Base-by-base conservation (phyloP, 768 basidiomycete species). In the Tremella yokohamensis region DNA sequence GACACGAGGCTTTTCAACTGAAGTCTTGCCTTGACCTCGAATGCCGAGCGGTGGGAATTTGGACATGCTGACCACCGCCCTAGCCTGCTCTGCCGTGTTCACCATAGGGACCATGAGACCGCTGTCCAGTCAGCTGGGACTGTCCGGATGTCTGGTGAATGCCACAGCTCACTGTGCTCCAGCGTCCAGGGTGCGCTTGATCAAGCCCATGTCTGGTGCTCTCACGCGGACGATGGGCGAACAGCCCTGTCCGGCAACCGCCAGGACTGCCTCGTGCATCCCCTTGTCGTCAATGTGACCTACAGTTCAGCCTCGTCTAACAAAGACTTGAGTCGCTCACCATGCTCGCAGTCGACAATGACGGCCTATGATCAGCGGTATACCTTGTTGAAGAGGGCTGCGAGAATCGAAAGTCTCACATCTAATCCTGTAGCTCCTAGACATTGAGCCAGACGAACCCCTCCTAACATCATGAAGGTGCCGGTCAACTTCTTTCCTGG, bases 191-290 rank as follows among this genome's bases (percentile, higher is more conserved):
- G 66, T 63, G 44, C 70, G 45, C 54, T 72, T 72, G 56, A 72
- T 53, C 37, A 72, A 44, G 37, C 44, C 61, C 6, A 24, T 25
- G 16, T 67, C 65, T 3, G 65, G 61, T n/a, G 60, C 68, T 3
- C 61, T 57, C n/a, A 69, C 60, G 12, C 70, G 55, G 25, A 72
- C 55, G 48, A 72, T 69, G 8, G 70, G 65, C n/a, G 47, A 54
- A 49, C 61, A 63, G 11, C 62, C 61, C 19, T 49, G 47, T 18
- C 48, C 55, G 13, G 50, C 57, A 45, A 72, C 62, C 15, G 63
- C 67, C 11, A 60, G 49, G n/a, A 72, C 64, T 29, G 56, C 49
- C 20, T 25, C 22, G 62, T 72, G 70, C 70, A 72, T 72, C 47
- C 63, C 57, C 0, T 47, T 57, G 49, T 72, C 70, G 24, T 58